Base-by-base conservation (phyloP, 1,139 yeast species). In the Yamadazyma kanchanaburiensis region DNA sequence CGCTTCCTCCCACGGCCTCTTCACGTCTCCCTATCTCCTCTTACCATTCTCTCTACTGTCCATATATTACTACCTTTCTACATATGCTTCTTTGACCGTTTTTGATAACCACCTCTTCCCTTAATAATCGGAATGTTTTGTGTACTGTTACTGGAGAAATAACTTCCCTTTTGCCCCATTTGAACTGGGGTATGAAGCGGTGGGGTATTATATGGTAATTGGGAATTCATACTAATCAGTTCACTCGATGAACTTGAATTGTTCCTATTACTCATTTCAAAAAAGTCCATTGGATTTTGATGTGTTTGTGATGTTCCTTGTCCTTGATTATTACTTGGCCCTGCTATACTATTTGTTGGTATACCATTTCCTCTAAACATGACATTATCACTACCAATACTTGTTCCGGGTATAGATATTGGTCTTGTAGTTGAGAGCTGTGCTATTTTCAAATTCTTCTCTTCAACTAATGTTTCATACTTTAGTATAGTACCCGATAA, bases 51-150 rank as follows among this genome's bases (percentile, higher is more conserved):
- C 9, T 17, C 11, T 12, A 9, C 13, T 15, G 22, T 27, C 20
- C 18, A 22, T 21, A 15, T 6, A 21, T 4, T 25, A 25, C 25
- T 20, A 5, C 16, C 16, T 11, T 21, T 15, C n/a, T 28, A 34
- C 37, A 57, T 56, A 25, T 43, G 45, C 29, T 64, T 60, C 45
- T 64, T 67, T 0, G 72, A 55, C 38, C 74, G 51, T 45, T 65
- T 69, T 42, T 70, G 77, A 38, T 64, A 61, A 2, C 77, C 77
- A 3, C 76, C 77, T 38, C 77, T 56, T 10, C 77, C 77, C 40
- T 60, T 63, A 26, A 70, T 52, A 4, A 62, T 61, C 0, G 74
- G 71, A 5, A 40, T 26, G 12, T 24, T 15, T 30, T 27, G 38
- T 33, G 24, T 27, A 26, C 33, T 26, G 27, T 23, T 29, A 22